Evolutionary conservation across 1,139 yeast genomes (phyloP), one percentile per base, ranked within the genome.

Genomic region (Geotrichum phurueaensis): DNA sequence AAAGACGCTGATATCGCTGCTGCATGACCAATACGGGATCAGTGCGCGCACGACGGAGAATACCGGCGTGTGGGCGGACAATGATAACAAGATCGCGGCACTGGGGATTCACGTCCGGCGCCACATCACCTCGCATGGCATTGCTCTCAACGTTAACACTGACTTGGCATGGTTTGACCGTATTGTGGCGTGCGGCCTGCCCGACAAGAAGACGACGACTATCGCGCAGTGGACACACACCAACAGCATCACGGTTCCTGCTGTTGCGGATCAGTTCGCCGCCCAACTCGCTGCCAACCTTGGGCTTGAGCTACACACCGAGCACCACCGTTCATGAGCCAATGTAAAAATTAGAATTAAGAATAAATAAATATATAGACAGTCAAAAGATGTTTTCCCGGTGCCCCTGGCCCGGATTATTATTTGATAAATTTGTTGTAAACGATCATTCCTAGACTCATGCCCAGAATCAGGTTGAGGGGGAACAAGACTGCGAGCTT

Each of bases 51-150:
- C 81, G 7, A 87, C 90, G 1, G 83, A 79, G 22, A 84, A 92
- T 67, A 95, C 97, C 0, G 99, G 99, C 0, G 79, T 76, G 12
- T 94, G 97, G 97, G 78, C 86, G 55, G 69, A 75, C 23, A 76
- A 79, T n/a, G 73, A 79, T 57, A 73, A 78, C 45, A 95, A 95
- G 70, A 86, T 95, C 50, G 94, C 96, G 0, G 89, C 97, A 20
- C 83, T 95, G 12, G 99, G 99, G 0, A 83, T 94, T 57, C 91
- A 91, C 68, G 86, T 94, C 22, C 86, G 91, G 65, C 77, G 97
- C 63, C 86, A 89, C 18, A 81, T 95, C 51, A 89, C 98, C 0
- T 85, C 95, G 0, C 97, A 91, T 74, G 99, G 99, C 0, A 79
- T 92, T 15, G 90, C 95, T 0, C 79, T 95, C 55, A 95, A 95